Evolutionary conservation across 331 rosid species (phyloP), one percentile per base, ranked within the genome.

Genomic region (Erythrophleum ivorense): DNA sequence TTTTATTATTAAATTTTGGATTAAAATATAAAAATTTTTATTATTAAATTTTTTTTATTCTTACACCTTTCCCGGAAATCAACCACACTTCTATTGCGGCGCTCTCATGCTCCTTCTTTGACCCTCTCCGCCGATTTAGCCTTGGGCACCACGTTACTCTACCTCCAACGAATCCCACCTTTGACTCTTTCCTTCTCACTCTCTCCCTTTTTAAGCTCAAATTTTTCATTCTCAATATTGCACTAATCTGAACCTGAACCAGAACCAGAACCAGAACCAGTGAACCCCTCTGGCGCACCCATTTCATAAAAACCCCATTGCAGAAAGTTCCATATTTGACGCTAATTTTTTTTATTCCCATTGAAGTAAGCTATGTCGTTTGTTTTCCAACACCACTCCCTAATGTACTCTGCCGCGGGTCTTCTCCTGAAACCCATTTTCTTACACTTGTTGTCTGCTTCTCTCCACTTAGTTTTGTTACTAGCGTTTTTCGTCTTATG

Each of bases 401-500:
- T 24, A 24, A 24, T 24, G 29, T 24, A 24, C 29, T 24, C 29
- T 24, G 29, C 29, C 24, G 50, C 85, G 46, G 71, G n/a, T 52
- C 83, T 93, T 80, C 83, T 90, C 66, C 55, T 89, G 3, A 53
- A 87, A 72, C 92, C 88, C 71, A 48, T 76, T 86, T 91, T 87
- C 84, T 81, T 88, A 6, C 97, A 84, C 65, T 86, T 88, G 43
- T 40, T 90, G 40, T 93, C 98, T 34, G 82, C 81, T 14, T 52
- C 80, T 9, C 48, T 86, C 36, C 98, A 93, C 71, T 15, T 93
- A 6, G 72, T 86, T 14, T 78, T 93, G 74, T 71, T 91, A 6
- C 5, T 84, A 1, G 77, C 21, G 6, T 70, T 95, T 82, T 74
- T 75, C 5, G 16, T 88, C 62, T 84, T 87, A 10, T 90, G 89